These are phyloP conservation scores for Monilinia polystroma DNA, from an alignment of 2,329 filamentous ascomycete genomes.

Conservation along the genomic window DNA sequence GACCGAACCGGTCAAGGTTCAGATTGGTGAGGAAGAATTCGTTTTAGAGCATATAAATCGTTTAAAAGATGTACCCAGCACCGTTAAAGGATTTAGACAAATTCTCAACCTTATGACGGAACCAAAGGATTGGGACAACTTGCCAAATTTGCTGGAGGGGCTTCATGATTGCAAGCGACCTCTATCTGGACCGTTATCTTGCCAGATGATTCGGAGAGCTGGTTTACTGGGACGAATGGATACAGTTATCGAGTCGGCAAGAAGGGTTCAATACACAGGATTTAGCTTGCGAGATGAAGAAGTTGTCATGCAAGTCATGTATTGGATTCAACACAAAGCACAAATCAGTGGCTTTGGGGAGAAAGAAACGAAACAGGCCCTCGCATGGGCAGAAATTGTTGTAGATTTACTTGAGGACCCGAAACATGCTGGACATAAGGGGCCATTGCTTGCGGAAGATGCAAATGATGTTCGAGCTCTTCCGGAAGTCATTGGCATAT, in stretches of 20 bases:
- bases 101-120: constrained; percentile 38
- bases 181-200: background rate
- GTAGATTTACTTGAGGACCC: constrained; percentile 36
- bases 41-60: constrained; percentile 35
- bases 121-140: constrained; percentile 39
- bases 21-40: constrained; percentile 54
- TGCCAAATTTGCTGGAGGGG: constrained; percentile 39
- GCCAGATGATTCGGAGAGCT: constrained; percentile 29
- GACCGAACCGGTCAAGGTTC: constrained; percentile 56
- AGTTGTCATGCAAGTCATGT: constrained; percentile 30
- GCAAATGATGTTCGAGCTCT: constrained; percentile 42
- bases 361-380: constrained; percentile 34
- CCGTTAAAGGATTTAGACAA: constrained; percentile 22
- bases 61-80: constrained; percentile 30
- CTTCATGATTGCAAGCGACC: constrained; percentile 27
- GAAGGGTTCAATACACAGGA: constrained; percentile 35
- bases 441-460: background rate
- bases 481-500: constrained; percentile 44
- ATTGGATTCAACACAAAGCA: constrained; percentile 33
- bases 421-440: constrained; percentile 29
- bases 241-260: constrained; percentile 37
- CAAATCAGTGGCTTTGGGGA: constrained; percentile 28
- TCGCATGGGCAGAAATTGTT: constrained; percentile 38
- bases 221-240: constrained; percentile 31
- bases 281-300: constrained; percentile 31